phyloP scores from a whole-genome alignment of 768 basidiomycete genomes.

The Xerocomellus intermedius region DNA sequence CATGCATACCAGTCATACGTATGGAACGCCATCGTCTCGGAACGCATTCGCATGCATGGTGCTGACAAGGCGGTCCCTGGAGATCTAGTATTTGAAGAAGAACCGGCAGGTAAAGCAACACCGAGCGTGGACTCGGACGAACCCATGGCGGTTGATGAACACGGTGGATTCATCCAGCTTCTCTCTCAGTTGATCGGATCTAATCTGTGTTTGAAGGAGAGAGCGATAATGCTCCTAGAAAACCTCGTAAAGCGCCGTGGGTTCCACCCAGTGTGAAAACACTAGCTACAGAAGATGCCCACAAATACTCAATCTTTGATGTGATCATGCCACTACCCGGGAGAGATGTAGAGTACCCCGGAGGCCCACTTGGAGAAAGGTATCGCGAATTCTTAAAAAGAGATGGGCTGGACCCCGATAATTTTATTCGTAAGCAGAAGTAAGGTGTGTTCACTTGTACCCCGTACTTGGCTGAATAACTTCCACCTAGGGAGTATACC shows the following conservation, averaged over 20 bases:
- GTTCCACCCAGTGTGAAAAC: conserved; percentile 71
- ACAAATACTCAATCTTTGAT: conserved; percentile 87
- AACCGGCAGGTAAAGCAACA: conserved; percentile 21
- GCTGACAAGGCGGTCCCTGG: conserved; percentile 74
- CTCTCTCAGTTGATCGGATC: conserved; percentile 1
- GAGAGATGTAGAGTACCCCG: conserved; percentile 90
- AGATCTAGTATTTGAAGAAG: conserved; percentile 81
- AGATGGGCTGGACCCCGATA: conserved; percentile 89
- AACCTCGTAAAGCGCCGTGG: conserved; percentile 43
- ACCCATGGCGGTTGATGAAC: conserved; percentile 34
- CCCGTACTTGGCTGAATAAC: conserved; percentile 6
- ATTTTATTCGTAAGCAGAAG: conserved; percentile 90
- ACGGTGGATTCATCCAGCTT: conserved; percentile 24
- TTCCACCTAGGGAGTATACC: conserved; percentile 72
- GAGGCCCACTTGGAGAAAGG: conserved; percentile 79
- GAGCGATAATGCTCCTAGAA: conserved; percentile 17
- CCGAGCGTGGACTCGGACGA: conserved; percentile 28
- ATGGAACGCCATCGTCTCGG: conserved; percentile 97
- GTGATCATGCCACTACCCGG: conserved; percentile 98
- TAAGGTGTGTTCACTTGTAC: conserved; percentile 34
- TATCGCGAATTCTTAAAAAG: conserved; percentile 77
- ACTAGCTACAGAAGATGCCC: conserved; percentile 72
- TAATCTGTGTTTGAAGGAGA: conserved; percentile 20
- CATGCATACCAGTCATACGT: conserved; percentile 99
- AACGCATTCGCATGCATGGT: conserved; percentile 81